Conservation (phyloP, 2,329 filamentous ascomycete species). For the Stromatinia cepivora region DNA sequence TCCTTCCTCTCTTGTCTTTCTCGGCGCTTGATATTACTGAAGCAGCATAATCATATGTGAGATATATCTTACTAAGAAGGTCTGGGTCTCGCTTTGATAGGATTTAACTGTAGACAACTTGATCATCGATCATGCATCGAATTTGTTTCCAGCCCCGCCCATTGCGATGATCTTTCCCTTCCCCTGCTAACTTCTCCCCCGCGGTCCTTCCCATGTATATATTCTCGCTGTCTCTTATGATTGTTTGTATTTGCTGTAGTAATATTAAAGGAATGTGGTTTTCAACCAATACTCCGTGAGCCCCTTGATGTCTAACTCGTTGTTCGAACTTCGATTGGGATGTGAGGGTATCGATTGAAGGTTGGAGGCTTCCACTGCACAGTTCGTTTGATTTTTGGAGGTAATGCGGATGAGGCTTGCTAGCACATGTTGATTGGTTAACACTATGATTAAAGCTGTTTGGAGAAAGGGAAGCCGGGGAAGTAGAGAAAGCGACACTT, state of each 20-base stretch:
- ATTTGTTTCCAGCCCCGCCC: background rate
- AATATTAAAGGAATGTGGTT: background rate
- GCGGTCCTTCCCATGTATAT: too few relatives aligned
- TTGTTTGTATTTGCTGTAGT: too few relatives aligned
- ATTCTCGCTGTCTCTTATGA: too few relatives aligned
- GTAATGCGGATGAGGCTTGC: too few relatives aligned
- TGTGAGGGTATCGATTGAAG: background rate
- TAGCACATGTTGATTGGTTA: background rate
- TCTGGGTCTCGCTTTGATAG: too few relatives aligned
- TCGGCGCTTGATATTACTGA: too few relatives aligned
- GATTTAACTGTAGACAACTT: background rate
- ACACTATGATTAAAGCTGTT: background rate
- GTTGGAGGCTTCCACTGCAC: background rate
- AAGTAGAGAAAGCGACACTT: too few relatives aligned
- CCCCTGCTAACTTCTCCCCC: too few relatives aligned
- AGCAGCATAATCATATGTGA: too few relatives aligned
- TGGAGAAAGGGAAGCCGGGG: background rate
- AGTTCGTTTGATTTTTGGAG: fast-evolving
- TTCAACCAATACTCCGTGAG: background rate
- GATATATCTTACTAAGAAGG: too few relatives aligned
- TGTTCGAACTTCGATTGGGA: background rate
- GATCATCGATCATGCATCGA: background rate
- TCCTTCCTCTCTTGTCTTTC: too few relatives aligned
- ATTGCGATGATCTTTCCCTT: too few relatives aligned
- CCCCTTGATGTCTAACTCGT: background rate